Evolutionary conservation across 2,329 filamentous ascomycete genomes (phyloP), one percentile per base, ranked within the genome.

Genomic region (Coleophoma eucalyptorum): DNA sequence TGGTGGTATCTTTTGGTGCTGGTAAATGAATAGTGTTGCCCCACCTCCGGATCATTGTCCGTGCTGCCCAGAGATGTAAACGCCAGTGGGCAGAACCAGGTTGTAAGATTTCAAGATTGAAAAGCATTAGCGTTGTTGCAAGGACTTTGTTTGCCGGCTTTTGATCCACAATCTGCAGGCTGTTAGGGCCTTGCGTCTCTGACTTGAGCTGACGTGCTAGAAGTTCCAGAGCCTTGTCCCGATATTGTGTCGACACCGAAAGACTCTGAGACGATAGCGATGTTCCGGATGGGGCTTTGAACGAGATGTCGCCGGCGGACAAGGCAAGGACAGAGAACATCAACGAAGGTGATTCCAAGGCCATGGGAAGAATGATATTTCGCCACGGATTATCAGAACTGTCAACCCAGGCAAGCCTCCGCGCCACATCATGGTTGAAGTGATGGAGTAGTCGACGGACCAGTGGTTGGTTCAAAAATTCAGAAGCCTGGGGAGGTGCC

Each of bases 381-480:
- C 49, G 32, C 42, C 42, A 50, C 2, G 43, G 49, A 41, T 50
- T 50, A 11, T 50, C 43, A 12, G 34, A n/a, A 15, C 49, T 50
- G 35, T 50, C 49, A 20, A 50, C 49, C 49, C 49, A 50, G 31
- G 34, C 42, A 1, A 50, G 43, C 10, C 33, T 21, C 13, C 20
- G 42, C 7, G 43, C 49, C 20, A 50, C 33, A 26, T 34, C 35
- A 21, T 46, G 34, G 15, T 46, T 34, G 33, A 43, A 50, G 35
- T 50, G 49, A 32, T 50, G 20, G 15, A 50, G 18, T 11, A 50
- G 33, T 8, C 49, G 32, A 31, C 41, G 33, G 13, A 50, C 34
- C 20, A 31, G 19, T 7, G 43, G 34, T 19, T 50, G 33, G 15
- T 31, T 32, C 15, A 46, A 40, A 5, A 42, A 33, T 16, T 50